Evolutionary conservation across 352 stramenopile genomes (phyloP).

Genomic region (Globisporangium carolinianum): DNA sequence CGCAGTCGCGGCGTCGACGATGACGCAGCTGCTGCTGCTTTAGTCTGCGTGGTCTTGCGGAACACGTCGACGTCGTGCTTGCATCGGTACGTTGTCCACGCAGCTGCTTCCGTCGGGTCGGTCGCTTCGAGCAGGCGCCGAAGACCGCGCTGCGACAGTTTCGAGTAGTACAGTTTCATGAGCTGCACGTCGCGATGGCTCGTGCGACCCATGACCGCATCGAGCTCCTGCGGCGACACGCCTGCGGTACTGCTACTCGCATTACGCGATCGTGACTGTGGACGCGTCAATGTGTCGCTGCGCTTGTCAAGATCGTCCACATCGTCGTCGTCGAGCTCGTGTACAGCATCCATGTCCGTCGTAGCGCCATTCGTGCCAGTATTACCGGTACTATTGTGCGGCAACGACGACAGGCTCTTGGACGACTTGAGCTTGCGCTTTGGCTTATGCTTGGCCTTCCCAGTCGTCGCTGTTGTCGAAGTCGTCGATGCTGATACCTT

Average conservation of each 20-base stretch:
- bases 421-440: conserved; percentile 56
- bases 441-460: conserved; percentile 5
- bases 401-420: conserved; percentile 20
- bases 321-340: conserved; percentile 14
- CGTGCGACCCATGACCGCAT: conserved; percentile 49
- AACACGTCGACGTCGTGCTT: conserved; percentile 32
- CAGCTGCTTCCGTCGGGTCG: conserved; percentile 16
- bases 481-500: neutral
- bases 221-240: conserved; percentile 43
- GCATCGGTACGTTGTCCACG: conserved; percentile 49
- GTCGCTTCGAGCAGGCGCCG: conserved; percentile 42
- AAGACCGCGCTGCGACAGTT: conserved; percentile 50
- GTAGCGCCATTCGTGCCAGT: neutral
- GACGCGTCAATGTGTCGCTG: neutral
- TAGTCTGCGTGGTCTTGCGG: conserved; percentile 14
- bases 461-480: neutral
- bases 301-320: conserved; percentile 9
- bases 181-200: conserved; percentile 61
- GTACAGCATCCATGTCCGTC: conserved; percentile 8
- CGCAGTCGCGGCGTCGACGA: no score
- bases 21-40: neutral
- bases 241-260: neutral
- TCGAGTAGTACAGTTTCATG: conserved; percentile 71
- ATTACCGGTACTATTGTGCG: neutral
- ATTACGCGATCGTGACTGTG: conserved; percentile 5